Conservation (phyloP, 2,329 filamentous ascomycete genomes). For the Arthrobotrys sinensis region DNA sequence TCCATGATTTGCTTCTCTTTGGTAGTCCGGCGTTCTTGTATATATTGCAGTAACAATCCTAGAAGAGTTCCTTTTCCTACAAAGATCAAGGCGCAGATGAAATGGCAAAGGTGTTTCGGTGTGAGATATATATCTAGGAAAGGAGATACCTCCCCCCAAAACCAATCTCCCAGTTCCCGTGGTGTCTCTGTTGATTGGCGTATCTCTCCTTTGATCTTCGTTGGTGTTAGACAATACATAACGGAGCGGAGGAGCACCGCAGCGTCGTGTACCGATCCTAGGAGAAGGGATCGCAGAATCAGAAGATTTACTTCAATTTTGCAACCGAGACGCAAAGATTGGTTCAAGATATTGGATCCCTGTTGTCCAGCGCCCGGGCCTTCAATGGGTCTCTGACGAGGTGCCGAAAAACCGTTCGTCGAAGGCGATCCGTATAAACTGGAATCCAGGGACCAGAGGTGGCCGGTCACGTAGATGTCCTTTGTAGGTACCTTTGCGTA, state of each 20-base stretch:
- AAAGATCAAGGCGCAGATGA: neutral
- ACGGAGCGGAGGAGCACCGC: neutral
- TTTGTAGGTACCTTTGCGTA: neutral
- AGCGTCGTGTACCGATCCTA: neutral
- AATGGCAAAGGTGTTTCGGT: constrained; percentile 7
- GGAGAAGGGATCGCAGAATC: neutral
- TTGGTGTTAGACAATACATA: neutral
- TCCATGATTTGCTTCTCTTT: neutral
- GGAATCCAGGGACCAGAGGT: constrained; percentile 1
- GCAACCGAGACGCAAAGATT: neutral
- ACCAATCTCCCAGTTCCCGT: neutral
- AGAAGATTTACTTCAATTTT: neutral
- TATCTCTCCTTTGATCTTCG: neutral
- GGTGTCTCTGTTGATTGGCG: neutral
- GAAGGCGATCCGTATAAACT: neutral
- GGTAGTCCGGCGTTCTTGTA: neutral
- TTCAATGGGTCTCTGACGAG: too few relatives aligned
- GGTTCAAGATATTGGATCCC: neutral
- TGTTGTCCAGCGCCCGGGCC: too few relatives aligned
- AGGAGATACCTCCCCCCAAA: neutral
- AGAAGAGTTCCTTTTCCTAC: neutral
- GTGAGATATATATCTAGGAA: constrained; percentile 14
- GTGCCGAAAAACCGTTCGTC: too few relatives aligned
- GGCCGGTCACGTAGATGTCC: neutral
- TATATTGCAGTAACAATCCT: constrained; percentile 4